A percentile compares a stretch with the other conserved stretches of the same genome.
phyloP scores from a whole-genome alignment of 2,329 filamentous ascomycete species.

The Grosmannia serpens region DNA sequence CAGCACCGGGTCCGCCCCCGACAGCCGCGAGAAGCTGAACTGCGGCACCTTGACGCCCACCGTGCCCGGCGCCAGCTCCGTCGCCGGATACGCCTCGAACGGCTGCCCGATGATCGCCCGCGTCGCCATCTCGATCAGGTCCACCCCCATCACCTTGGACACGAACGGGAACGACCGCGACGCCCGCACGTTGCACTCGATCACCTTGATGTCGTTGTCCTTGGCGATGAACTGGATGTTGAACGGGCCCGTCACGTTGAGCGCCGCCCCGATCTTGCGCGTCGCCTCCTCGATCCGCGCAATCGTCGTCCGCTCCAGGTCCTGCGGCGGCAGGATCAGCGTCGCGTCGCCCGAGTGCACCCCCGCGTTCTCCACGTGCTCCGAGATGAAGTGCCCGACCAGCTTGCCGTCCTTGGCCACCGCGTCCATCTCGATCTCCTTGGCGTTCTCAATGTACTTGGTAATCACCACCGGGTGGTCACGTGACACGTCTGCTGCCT shows the following conservation, averaged over 20 bases:
- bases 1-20: conserved; percentile 88
- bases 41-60: conserved; percentile 97
- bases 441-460: conserved; percentile 98
- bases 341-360: conserved; percentile 98
- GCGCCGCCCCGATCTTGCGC: conserved; percentile 81
- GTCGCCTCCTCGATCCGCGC: conserved; percentile 88
- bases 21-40: conserved; percentile 96
- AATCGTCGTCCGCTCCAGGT: conserved; percentile 81
- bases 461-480: conserved; percentile 97
- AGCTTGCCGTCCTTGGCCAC: conserved; percentile 83
- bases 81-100: conserved; percentile 69
- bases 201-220: conserved; percentile 99
- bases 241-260: conserved; percentile 93
- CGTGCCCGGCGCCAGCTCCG: conserved; percentile 64
- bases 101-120: conserved; percentile 87
- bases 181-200: conserved; percentile 95
- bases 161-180: conserved; percentile 97
- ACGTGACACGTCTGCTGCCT: conserved; percentile 85
- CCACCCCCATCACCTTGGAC: conserved; percentile 95
- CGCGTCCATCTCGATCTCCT: conserved; percentile 99
- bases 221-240: conserved; percentile 99
- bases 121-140: conserved; percentile 96
- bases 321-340: conserved; percentile 86
- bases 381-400: conserved; percentile 92
- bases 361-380: conserved; percentile 97